Evolutionary conservation across 495 filamentous ascomycete genomes (phyloP).

Genomic region (Glonium stellatum): DNA sequence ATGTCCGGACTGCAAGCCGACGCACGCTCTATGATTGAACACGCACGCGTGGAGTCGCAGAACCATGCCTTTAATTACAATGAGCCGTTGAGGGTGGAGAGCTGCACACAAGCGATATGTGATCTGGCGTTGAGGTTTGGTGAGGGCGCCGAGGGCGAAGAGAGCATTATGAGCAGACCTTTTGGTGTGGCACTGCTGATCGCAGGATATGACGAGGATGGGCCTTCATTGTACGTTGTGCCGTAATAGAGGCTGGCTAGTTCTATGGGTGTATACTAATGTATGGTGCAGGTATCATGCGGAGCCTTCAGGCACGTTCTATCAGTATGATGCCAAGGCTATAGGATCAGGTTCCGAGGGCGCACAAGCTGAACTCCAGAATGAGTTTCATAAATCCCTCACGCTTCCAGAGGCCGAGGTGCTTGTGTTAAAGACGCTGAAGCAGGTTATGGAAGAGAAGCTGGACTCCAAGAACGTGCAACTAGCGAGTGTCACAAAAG

Average conservation of each 20-base stretch:
- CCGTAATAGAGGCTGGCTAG: neutral
- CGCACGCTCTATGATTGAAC: conserved; percentile 91
- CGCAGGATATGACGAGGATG: conserved; percentile 94
- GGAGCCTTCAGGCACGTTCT: conserved; percentile 95
- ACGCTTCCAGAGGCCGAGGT: conserved; percentile 91
- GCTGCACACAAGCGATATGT: conserved; percentile 97
- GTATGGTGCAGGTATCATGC: conserved; percentile 68
- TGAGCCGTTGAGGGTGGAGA: conserved; percentile 88
- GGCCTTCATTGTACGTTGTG: conserved; percentile 72
- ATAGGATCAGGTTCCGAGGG: conserved; percentile 96
- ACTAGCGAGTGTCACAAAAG: conserved; percentile 94
- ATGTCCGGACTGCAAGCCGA: conserved; percentile 97
- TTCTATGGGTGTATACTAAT: neutral
- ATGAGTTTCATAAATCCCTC: conserved; percentile 96
- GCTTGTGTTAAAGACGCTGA: conserved; percentile 92
- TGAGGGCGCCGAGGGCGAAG: conserved; percentile 94
- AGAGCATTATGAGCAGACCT: conserved; percentile 93
- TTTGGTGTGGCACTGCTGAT: conserved; percentile 96
- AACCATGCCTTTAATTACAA: conserved; percentile 96
- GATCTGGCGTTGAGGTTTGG: conserved; percentile 94
- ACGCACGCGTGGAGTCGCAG: conserved; percentile 94
- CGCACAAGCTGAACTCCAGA: conserved; percentile 94
- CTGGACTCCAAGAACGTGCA: conserved; percentile 97
- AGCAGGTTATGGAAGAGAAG: conserved; percentile 99
- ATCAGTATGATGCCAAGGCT: conserved; percentile 97